A percentile compares a stretch with the other conserved stretches of the same genome.
These are phyloP conservation scores for Solanum chiquidenum DNA, from an alignment of 257 asterid species.

Conservation along the genomic window DNA sequence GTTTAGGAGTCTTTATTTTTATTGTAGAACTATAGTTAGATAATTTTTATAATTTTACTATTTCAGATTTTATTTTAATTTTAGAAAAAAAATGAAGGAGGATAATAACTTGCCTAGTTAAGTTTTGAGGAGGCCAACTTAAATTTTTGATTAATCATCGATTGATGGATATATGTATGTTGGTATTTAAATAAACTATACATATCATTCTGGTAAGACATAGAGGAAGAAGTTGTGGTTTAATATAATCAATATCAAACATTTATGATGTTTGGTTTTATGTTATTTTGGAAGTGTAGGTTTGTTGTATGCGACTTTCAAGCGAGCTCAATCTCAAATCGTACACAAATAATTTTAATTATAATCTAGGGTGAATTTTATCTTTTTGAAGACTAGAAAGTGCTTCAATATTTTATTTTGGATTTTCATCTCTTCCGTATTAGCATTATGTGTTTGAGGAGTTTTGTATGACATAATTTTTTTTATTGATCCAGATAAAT, in stretches of 20 bases:
- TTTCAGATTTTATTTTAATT: background rate
- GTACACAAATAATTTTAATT: background rate
- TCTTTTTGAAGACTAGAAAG: background rate
- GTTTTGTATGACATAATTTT: background rate
- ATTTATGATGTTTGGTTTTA: background rate
- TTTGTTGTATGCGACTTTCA: background rate
- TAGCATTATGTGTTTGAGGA: background rate
- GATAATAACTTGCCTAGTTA: background rate
- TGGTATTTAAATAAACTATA: background rate
- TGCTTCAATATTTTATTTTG: background rate
- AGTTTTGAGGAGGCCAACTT: background rate
- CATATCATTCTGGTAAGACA: background rate
- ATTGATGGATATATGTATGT: background rate
- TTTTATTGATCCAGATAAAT: background rate
- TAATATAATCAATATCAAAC: background rate
- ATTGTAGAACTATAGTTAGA: background rate
- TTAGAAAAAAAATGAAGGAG: background rate
- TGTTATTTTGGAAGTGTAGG: background rate
- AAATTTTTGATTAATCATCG: background rate
- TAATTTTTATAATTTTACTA: background rate
- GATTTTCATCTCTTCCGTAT: background rate
- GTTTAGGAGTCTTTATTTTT: background rate
- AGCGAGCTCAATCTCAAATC: background rate
- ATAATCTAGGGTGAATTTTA: background rate
- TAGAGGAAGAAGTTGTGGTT: background rate